These are phyloP conservation scores for Pleurostoma richardsiae DNA, from an alignment of 2,329 filamentous ascomycete genomes.

Conservation along the genomic window DNA sequence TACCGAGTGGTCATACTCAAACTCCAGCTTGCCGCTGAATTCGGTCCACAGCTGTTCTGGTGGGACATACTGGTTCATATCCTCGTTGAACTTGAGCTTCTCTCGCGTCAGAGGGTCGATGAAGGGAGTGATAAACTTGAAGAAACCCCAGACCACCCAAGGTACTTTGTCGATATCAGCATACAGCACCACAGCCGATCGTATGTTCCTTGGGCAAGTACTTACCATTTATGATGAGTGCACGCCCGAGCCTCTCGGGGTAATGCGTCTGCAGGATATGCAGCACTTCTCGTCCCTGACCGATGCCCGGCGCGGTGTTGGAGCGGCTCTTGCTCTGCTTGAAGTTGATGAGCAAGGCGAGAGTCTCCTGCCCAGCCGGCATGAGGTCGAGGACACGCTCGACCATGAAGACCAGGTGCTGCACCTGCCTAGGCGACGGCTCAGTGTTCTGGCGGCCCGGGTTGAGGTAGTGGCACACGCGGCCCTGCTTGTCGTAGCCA, in stretches of 20 bases:
- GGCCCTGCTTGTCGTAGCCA: slow-evolving; percentile 77
- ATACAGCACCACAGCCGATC: neutral
- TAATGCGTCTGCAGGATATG: slow-evolving; percentile 94
- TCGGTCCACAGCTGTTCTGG: slow-evolving; percentile 75
- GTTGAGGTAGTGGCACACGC: slow-evolving; percentile 88
- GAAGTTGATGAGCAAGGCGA: slow-evolving; percentile 89
- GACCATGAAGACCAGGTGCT: slow-evolving; percentile 94
- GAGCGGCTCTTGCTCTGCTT: slow-evolving; percentile 70
- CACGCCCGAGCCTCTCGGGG: slow-evolving; percentile 83
- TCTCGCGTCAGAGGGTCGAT: slow-evolving; percentile 91
- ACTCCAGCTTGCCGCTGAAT: slow-evolving; percentile 72
- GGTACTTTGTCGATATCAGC: slow-evolving; percentile 53
- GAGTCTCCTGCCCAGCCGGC: slow-evolving; percentile 78
- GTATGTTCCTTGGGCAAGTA: slow-evolving; percentile 9
- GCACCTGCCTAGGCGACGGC: slow-evolving; percentile 75
- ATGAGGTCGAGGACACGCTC: slow-evolving; percentile 86
- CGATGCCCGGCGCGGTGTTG: slow-evolving; percentile 68
- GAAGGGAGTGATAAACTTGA: slow-evolving; percentile 93
- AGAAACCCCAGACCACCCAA: slow-evolving; percentile 88
- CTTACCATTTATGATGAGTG: slow-evolving; percentile 83
- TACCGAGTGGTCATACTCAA: slow-evolving; percentile 80
- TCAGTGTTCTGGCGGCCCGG: slow-evolving; percentile 93
- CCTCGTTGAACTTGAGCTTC: slow-evolving; percentile 97
- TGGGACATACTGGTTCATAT: slow-evolving; percentile 77
- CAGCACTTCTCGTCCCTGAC: slow-evolving; percentile 76